Evolutionary conservation across 2,329 filamentous ascomycete species (phyloP), one percentile per base, ranked within the genome.

Genomic region (Cadophora luteo-olivacea): DNA sequence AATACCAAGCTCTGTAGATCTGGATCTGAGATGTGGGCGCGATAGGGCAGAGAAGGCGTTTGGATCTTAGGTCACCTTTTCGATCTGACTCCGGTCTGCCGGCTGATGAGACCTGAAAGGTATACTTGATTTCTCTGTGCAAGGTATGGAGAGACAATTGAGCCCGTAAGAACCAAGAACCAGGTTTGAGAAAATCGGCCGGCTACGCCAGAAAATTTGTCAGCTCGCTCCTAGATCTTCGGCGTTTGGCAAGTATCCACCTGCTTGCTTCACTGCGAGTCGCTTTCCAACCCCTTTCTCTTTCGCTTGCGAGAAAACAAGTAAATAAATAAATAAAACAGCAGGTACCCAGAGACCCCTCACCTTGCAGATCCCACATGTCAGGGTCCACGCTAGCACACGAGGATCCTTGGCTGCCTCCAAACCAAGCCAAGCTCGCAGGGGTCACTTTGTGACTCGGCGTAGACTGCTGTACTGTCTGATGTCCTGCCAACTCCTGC

Each of bases 351-450:
- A 16, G 1, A 4, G 33, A 60, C 57, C 22, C 57, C 22, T 60
- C 36, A 16, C 12, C 16, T 19, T 11, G 19, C 4, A 22, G 12
- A 8, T 16, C 11, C 6, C 19, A 24, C 0, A 22, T 22, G 8
- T 7, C 7, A 24, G 36, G 55, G n/a, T 41, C 55, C 55, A 41
- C 55, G 6, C 32, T 14, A 12, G 12, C 54, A 22, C 14, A 22
- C 54, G 19, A 36, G 36, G 33, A 57, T 38, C 36, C 54, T 38
- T 36, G 54, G 54, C 54, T 57, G 54, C 54, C 38, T 57, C 9
- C 33, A 22, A 22, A 57, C 9, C 29, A 29, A 29, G 29, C 29
- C 29, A 29, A 29, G 29, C 29, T 29, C 29, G 29, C 29, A 29
- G 29, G 29, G 29, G 29, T 29, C 5, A 29, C 29, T 29, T 29